Evolutionary conservation across 108 stramenopile species (phyloP).

Genomic region (Skeletonema costatum): DNA sequence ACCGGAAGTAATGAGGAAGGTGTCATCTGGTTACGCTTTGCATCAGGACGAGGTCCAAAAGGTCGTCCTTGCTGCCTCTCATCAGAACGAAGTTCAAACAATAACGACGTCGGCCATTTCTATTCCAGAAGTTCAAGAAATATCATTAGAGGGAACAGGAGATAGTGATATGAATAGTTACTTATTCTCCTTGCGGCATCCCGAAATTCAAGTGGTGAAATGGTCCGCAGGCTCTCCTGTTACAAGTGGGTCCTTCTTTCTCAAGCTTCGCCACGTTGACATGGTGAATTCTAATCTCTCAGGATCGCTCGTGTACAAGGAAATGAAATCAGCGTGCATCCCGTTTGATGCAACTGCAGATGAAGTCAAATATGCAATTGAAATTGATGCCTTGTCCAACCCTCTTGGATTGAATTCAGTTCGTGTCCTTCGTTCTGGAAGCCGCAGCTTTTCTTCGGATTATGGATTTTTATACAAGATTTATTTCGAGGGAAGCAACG

Average conservation of each 20-base stretch:
- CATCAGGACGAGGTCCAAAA: constrained; percentile 77
- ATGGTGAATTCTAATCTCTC: constrained; percentile 20
- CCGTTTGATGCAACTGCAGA: constrained; percentile 50
- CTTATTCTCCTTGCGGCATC: constrained; percentile 43
- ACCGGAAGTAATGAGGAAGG: constrained; percentile 42
- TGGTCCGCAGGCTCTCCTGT: constrained; percentile 43
- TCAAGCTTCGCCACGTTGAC: constrained; percentile 42
- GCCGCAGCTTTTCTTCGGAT: constrained; percentile 47
- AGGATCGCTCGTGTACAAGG: constrained; percentile 38
- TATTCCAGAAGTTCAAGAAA: constrained; percentile 77
- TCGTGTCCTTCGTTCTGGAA: constrained; percentile 48
- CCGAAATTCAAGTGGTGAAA: constrained; percentile 48
- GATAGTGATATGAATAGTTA: constrained; percentile 30
- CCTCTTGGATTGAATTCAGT: constrained; percentile 41
- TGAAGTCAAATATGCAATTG: constrained; percentile 63
- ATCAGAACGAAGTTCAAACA: constrained; percentile 72
- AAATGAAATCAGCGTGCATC: constrained; percentile 63
- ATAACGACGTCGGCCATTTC: constrained; percentile 63
- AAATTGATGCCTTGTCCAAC: constrained; percentile 40
- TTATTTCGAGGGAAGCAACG: constrained; percentile 50
- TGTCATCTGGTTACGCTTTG: constrained; percentile 48
- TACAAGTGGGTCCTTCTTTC: constrained; percentile 46
- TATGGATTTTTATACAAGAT: constrained; percentile 69
- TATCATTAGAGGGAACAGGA: constrained; percentile 32
- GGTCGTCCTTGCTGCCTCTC: constrained; percentile 64